Evolutionary conservation across 768 basidiomycete species (phyloP).

Genomic region (Paxillus involutus): DNA sequence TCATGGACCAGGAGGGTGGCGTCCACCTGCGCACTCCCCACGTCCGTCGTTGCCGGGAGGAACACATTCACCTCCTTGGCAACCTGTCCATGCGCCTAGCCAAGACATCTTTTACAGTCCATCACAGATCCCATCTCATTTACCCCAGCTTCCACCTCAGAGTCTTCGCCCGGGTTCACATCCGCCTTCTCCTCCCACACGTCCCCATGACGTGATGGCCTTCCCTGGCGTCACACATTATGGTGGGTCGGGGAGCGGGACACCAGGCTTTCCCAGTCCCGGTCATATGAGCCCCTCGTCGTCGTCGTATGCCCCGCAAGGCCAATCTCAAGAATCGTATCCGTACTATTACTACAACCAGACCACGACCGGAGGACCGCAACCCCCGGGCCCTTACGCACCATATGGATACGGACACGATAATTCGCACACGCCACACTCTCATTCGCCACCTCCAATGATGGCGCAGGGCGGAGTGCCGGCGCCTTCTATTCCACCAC

Average conservation of each 20-base stretch:
- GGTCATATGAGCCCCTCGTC: not conserved
- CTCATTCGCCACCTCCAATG: not conserved
- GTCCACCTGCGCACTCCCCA: constrained; percentile 19
- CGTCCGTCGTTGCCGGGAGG: constrained; percentile 10
- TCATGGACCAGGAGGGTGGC: constrained; percentile 6
- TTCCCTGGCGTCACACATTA: not conserved
- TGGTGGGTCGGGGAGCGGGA: not conserved
- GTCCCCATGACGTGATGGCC: not conserved
- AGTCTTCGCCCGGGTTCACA: not conserved
- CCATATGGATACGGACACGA: not conserved
- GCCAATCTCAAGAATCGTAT: not conserved
- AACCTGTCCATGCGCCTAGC: not conserved
- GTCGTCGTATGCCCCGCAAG: not conserved
- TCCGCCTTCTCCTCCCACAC: not conserved
- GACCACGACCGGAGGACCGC: not conserved
- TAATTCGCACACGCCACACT: not conserved
- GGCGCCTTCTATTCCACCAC: constrained; percentile 30
- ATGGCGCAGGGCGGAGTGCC: constrained; percentile 11
- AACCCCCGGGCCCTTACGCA: not conserved
- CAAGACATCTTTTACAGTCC: constrained; percentile 1
- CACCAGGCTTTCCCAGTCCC: not conserved
- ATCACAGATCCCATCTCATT: not conserved
- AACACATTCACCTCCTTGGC: not conserved
- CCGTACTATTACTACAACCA: not conserved
- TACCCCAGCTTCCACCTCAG: not conserved